Conservation (phyloP, 192 early-diverging fungal genomes). For the Umbelopsis isabellina region DNA sequence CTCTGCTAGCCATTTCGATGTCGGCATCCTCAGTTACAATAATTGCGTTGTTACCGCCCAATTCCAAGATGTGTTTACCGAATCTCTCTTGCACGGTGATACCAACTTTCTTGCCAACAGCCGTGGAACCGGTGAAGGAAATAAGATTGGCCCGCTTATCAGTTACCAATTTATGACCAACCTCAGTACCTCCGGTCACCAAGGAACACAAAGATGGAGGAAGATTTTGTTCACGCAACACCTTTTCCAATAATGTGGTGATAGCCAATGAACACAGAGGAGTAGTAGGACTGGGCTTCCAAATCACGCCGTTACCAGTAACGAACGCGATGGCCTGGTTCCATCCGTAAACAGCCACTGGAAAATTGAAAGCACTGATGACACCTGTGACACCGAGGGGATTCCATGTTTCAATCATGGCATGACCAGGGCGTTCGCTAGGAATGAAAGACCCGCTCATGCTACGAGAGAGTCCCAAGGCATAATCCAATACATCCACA, state of each 20-base stretch:
- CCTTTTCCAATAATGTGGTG: conserved; percentile 82
- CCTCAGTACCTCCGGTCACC: conserved; percentile 82
- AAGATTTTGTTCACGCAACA: conserved; percentile 78
- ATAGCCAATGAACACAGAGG: conserved; percentile 85
- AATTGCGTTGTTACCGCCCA: conserved; percentile 97
- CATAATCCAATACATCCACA: conserved; percentile 92
- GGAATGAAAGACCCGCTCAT: conserved; percentile 86
- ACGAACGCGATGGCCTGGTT: conserved; percentile 89
- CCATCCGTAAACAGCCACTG: conserved; percentile 92
- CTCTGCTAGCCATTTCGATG: conserved; percentile 82
- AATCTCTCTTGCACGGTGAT: conserved; percentile 83
- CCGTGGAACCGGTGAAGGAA: conserved; percentile 92
- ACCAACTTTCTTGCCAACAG: conserved; percentile 76
- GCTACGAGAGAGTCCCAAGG: conserved; percentile 82
- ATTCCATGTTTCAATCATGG: conserved; percentile 96
- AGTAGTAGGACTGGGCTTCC: conserved; percentile 86
- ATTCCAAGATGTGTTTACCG: conserved; percentile 84
- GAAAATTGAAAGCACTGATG: conserved; percentile 96
- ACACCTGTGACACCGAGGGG: conserved; percentile 91
- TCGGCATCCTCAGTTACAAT: conserved; percentile 93
- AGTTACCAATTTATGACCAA: conserved; percentile 75
- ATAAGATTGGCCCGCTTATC: conserved; percentile 77
- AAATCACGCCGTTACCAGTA: conserved; percentile 89
- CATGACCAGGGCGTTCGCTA: conserved; percentile 88
- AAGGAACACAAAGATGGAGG: conserved; percentile 85